Evolutionary conservation across 2,329 filamentous ascomycete genomes (phyloP), one percentile per base, ranked within the genome.

Genomic region (Paecilomyces variotii): DNA sequence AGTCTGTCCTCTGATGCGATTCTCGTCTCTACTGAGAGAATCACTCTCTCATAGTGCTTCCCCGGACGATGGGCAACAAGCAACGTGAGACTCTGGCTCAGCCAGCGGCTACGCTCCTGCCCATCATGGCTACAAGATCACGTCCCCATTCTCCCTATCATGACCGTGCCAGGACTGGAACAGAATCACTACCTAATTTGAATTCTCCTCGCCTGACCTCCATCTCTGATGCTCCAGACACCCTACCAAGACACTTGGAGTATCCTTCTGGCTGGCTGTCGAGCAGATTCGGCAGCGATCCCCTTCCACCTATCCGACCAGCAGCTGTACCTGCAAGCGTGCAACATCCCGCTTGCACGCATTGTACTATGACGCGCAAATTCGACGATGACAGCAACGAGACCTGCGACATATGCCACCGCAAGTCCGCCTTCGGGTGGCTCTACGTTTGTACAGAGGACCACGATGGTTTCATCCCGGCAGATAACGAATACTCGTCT

Each of bases 371-470:
- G 81, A 83, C 84, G 9, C 84, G 87, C 28, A 71, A 90, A 52
- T 89, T 64, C 58, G 70, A 69, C 55, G 55, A 64, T 1, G 60
- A 86, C 65, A 81, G 80, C 34, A 59, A 73, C 24, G 69, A 78
- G 28, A 67, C 70, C 19, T 94, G 90, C 73, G 73, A 79, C 6
- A 68, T 79, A 26, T 94, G 90, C 65, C 75, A 76, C 45, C 74
- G 75, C 49, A 71, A 72, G 1, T 82, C 87, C 0, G 73, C 79
- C 14, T 78, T 87, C 56, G 88, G 88, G 27, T 94, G 87, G 83
- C 74, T 94, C 25, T 94, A 90, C 71, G 79, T 82, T 60, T 94
- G 90, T 71, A 82, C 80, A 11, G 84, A 89, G 68, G 88, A 91
- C 65, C 76, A 76, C 10, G 78, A 83, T 30, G 68, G 74, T 14